Evolutionary conservation across 2,329 filamentous ascomycete species (phyloP), one percentile per base, ranked within the genome.

Genomic region (Gliomastix tumulicola): DNA sequence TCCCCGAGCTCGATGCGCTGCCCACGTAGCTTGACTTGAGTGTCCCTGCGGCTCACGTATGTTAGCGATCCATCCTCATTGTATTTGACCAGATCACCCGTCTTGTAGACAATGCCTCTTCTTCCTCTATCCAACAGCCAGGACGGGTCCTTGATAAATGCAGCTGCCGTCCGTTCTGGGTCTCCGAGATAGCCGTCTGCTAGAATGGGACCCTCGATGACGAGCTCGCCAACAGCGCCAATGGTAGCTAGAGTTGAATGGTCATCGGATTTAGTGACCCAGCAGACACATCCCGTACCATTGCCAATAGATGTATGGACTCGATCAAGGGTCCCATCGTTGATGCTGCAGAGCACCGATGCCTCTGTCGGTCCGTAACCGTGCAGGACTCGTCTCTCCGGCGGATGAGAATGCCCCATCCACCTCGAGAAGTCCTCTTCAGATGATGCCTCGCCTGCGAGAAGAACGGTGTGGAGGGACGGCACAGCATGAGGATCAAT

Each of bases 101-200:
- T 68, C 40, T 60, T 63, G 44, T 69, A 71, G n/a, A 33, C 16
- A 6, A 13, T 33, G 31, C 17, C 16, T 18, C 17, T 20, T 13
- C 12, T 15, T 13, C 11, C 11, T n/a, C n/a, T n/a, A n/a, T n/a
- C n/a, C n/a, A n/a, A n/a, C n/a, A 66, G 53, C 68, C 69, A 76
- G 5, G 46, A 49, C 6, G 67, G 69, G 35, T 69, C 57, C 13
- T 56, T 52, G 30, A 79, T 63, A 40, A 79, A 79, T 0, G 60
- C 62, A 16, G 60, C 60, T 11, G 56, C 57, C 0, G 73, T 77
- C 46, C 71, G 73, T 32, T 63, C 57, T 1, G 56, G 54, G 30
- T 77, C 68, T 37, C 69, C 65, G 22, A 76, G 53, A 40, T 79
- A 79, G 19, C 71, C 72, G 12, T 66, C 59, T 18, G 69, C 72